phyloP scores from a whole-genome alignment of 1,139 yeast genomes.

The Lodderomyces oxycetoniae region DNA sequence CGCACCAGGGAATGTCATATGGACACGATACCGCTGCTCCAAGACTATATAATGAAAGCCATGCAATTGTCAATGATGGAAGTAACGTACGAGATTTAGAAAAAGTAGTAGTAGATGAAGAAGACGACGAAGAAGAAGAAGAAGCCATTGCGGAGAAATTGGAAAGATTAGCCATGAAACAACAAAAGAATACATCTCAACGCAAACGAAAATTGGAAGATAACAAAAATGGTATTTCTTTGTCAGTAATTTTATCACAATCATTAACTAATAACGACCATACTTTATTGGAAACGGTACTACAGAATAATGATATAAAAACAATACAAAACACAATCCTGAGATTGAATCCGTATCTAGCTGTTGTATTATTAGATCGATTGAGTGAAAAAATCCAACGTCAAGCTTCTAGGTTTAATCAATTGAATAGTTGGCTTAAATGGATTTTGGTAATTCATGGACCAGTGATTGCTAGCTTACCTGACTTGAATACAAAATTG shows the following conservation, averaged over 20 bases:
- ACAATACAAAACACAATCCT: conserved; percentile 70
- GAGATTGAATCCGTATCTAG: conserved; percentile 65
- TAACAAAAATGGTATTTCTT: conserved; percentile 53
- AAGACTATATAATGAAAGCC: conserved; percentile 62
- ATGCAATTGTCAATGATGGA: conserved; percentile 63
- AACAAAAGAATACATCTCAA: conserved; percentile 18
- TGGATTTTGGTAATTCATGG: conserved; percentile 94
- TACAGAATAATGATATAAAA: conserved; percentile 67
- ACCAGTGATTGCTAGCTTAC: conserved; percentile 63
- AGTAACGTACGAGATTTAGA: conserved; percentile 54
- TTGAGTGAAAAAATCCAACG: conserved; percentile 81
- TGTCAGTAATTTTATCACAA: conserved; percentile 64
- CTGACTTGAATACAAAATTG: conserved; percentile 62
- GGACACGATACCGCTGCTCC: conserved; percentile 75
- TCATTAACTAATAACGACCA: conserved; percentile 71
- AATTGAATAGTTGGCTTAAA: conserved; percentile 83
- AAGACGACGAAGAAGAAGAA: conserved; percentile 37
- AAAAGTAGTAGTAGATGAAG: conserved; percentile 61
- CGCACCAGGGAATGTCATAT: conserved; percentile 36
- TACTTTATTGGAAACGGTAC: conserved; percentile 70
- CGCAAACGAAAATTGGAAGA: conserved; percentile 24
- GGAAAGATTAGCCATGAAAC: conserved; percentile 36
- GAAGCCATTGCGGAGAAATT: conserved; percentile 61
- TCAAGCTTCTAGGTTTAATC: conserved; percentile 59
- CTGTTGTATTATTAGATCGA: conserved; percentile 72